These are phyloP conservation scores for Monilinia aucupariae DNA, from an alignment of 2,329 filamentous ascomycete species.

Conservation along the genomic window DNA sequence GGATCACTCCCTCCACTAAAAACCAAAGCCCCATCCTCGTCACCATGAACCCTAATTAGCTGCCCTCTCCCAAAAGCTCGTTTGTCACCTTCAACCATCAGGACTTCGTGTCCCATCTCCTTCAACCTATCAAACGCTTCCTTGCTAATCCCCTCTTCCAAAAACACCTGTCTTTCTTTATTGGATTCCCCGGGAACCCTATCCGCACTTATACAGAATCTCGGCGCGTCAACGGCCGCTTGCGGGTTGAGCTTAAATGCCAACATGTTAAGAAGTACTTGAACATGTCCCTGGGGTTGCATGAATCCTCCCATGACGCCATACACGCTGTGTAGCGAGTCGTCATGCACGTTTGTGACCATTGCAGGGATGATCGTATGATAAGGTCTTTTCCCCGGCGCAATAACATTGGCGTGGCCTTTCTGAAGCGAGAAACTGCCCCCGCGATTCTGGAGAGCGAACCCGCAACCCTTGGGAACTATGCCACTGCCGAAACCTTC, in stretches of 20 bases:
- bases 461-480: constrained; percentile 79
- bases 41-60: constrained; percentile 65
- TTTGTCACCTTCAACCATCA: constrained; percentile 58
- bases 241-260: constrained; percentile 79
- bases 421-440: constrained; percentile 72
- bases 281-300: constrained; percentile 95
- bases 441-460: constrained; percentile 90
- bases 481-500: constrained; percentile 82
- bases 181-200: constrained; percentile 59
- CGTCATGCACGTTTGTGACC: constrained; percentile 70
- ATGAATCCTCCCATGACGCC: constrained; percentile 99
- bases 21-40: constrained; percentile 63
- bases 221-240: constrained; percentile 80
- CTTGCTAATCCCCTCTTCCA: constrained; percentile 76
- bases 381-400: constrained; percentile 82
- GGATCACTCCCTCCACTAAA: constrained; percentile 89
- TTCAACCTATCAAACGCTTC: constrained; percentile 62
- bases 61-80: constrained; percentile 80
- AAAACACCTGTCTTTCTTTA: constrained; percentile 55
- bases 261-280: constrained; percentile 85
- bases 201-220: constrained; percentile 74
- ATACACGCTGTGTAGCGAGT: constrained; percentile 75
- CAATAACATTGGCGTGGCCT: constrained; percentile 73
- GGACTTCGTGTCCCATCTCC: constrained; percentile 66
- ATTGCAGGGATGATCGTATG: constrained; percentile 96